Evolutionary conservation across 2,329 filamentous ascomycete species (phyloP).

Genomic region (Neonectria neomacrospora): DNA sequence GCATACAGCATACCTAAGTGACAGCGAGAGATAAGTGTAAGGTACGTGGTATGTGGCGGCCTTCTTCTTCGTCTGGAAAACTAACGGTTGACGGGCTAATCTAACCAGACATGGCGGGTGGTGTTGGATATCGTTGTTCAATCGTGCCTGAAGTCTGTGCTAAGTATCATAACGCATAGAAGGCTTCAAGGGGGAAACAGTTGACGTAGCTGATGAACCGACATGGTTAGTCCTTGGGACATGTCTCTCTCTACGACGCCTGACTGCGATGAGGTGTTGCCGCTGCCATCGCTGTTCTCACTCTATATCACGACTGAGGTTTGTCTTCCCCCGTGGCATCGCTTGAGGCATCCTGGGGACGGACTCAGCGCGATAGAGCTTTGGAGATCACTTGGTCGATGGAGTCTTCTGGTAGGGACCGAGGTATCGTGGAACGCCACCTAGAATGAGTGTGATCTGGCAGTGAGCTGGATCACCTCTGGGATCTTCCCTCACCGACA

Average conservation of each 20-base stretch:
- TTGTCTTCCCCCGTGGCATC: not conserved
- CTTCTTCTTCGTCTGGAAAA: not conserved
- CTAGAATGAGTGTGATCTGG: not conserved
- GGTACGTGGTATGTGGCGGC: not conserved
- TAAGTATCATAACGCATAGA: not conserved
- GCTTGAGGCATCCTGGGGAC: not conserved
- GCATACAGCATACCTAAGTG: not conserved
- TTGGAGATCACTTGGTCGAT: not conserved
- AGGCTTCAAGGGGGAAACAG: no score
- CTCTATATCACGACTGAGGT: not conserved
- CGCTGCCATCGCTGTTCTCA: not conserved
- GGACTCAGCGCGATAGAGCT: not conserved
- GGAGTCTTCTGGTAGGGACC: not conserved
- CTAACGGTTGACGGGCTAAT: not conserved
- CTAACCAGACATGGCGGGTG: not conserved
- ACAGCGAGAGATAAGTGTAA: not conserved
- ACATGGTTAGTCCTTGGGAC: no score
- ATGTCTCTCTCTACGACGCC: not conserved
- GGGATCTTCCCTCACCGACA: not conserved
- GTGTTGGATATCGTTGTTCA: not conserved
- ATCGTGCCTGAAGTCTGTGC: not conserved
- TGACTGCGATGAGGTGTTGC: not conserved
- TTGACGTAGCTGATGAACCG: no score
- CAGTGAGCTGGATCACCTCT: not conserved
- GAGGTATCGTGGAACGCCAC: not conserved